Percentiles rank a stretch among this genome's conserved stretches.
These are phyloP conservation scores for Clarkia xantiana DNA, from an alignment of 345 rosid genomes.

Conservation along the genomic window DNA sequence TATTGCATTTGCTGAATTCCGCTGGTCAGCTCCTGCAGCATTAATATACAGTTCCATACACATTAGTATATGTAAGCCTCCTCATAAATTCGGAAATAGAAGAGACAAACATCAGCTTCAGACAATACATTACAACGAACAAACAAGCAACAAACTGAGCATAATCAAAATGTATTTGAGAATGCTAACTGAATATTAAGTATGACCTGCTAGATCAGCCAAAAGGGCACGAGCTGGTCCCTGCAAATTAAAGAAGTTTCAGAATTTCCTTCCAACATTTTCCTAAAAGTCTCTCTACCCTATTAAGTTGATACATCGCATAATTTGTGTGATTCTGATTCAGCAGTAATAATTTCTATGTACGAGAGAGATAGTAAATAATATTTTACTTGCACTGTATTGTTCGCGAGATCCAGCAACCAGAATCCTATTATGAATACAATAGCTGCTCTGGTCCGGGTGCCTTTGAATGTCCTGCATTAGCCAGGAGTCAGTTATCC, in stretches of 20 bases:
- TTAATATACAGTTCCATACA: conserved; percentile 5
- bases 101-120: background rate
- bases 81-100: background rate
- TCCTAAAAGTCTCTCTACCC: too few relatives aligned
- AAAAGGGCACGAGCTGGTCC: conserved; percentile 99
- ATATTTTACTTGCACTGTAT: conserved; percentile 69
- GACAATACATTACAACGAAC: background rate
- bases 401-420: conserved; percentile 97
- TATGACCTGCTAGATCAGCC: conserved; percentile 75
- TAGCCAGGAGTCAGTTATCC: conserved; percentile 6
- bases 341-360: background rate
- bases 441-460: conserved; percentile 71
- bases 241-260: conserved; percentile 22
- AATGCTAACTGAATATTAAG: background rate
- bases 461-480: conserved; percentile 80
- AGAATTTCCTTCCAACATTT: conserved; percentile 7
- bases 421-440: conserved; percentile 87
- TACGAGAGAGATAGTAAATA: background rate
- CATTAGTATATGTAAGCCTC: background rate
- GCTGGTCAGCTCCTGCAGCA: conserved; percentile 77
- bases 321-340: background rate
- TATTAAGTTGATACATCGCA: background rate
- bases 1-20: conserved; percentile 79
- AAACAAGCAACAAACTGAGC: background rate
- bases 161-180: background rate